Evolutionary conservation across 2,329 filamentous ascomycete genomes (phyloP), one percentile per base, ranked within the genome.

Genomic region (Grosmannia huntii): DNA sequence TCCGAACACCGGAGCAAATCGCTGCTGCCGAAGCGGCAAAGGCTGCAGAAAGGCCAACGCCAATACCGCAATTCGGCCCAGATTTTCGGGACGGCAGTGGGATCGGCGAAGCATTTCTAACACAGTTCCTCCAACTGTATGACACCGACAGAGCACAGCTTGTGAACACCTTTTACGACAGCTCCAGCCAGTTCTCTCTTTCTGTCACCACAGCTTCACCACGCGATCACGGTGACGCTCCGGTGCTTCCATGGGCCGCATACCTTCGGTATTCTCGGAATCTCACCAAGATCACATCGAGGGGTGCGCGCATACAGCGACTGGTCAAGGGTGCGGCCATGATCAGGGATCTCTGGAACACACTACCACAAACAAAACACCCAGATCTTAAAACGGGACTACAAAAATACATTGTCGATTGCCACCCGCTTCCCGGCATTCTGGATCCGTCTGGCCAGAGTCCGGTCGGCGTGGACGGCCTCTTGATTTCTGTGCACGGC

Each of bases 251-350:
- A 19, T 95, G 89, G 89, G 80, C 83, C 41, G 70, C 81, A 0
- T 95, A 95, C 67, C 82, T 91, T 65, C 87, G 84, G 63, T 80
- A 82, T 61, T 94, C 89, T 53, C 81, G 90, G 31, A 95, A 95
- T 66, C 76, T 95, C 19, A 78, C 80, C 62, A 87, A 82, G 66
- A 82, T 94, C 64, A 85, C 72, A 31, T 77, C 84, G 62, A 72
- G 71, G 48, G 56, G 65, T 76, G 53, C 75, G 76, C 21, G 78
- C 81, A 12, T 85, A 64, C 80, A 83, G 60, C 84, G 90, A 48
- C 71, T 85, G 5, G 85, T 83, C 66, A 79, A 75, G 10, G 89
- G 90, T 1, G 72, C 75, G 4, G 76, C 82, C 49, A 75, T 79
- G 50, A 90, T 95, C 60, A 75, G 78, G 55, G 78, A 84, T 58